phyloP scores from a whole-genome alignment of 768 basidiomycete genomes.

The Sarcodon aspratus region DNA sequence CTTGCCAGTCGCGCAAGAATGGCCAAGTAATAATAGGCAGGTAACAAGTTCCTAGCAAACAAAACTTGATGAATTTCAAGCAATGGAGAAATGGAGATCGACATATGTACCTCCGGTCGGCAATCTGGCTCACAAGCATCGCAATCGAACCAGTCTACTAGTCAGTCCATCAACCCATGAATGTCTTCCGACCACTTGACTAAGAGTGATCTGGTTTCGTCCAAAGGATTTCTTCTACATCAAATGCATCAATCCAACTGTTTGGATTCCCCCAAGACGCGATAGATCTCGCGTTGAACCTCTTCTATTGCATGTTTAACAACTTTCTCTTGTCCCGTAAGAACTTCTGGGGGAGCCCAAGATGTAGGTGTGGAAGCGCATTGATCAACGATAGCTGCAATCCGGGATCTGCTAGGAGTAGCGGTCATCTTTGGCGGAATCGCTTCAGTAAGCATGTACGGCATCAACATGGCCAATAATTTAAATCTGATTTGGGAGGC shows the following conservation, averaged over 20 bases:
- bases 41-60: slow-evolving; percentile 8
- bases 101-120: slow-evolving; percentile 4
- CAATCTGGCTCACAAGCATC: slow-evolving; percentile 7
- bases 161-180: slow-evolving; percentile 8
- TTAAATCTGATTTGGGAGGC: slow-evolving; percentile 1
- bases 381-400: neutral
- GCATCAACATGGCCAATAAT: neutral
- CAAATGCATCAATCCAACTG: neutral
- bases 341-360: neutral
- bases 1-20: slow-evolving; percentile 2
- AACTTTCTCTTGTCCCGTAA: neutral
- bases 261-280: neutral
- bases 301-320: neutral
- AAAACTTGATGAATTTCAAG: too few species aligned
- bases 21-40: slow-evolving; percentile 11
- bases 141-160: slow-evolving; percentile 12
- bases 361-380: neutral
- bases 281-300: neutral
- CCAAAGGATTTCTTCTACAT: neutral
- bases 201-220: neutral
- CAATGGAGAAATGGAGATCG: too few species aligned
- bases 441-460: neutral
- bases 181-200: slow-evolving; percentile 1
- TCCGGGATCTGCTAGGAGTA: neutral
- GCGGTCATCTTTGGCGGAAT: neutral